phyloP scores from a whole-genome alignment of 768 basidiomycete species.

The Astraeus odoratus region DNA sequence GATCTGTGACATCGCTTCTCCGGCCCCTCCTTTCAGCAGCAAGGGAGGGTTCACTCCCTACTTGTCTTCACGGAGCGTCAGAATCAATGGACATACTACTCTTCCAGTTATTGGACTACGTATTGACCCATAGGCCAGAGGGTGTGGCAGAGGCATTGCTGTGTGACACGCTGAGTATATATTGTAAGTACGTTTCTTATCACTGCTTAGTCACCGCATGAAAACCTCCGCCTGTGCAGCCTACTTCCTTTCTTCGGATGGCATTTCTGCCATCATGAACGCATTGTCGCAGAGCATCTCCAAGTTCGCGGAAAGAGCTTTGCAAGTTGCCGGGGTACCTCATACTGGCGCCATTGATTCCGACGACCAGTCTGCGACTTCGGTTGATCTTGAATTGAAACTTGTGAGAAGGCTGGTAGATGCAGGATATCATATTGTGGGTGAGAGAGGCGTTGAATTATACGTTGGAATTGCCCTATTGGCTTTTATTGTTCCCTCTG shows the following conservation, averaged over 20 bases:
- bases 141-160: background rate
- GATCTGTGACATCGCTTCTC: conserved; percentile 21
- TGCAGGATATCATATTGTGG: conserved; percentile 16
- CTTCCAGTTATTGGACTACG: conserved; percentile 11
- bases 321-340: conserved; percentile 11
- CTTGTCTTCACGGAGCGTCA: conserved; percentile 36
- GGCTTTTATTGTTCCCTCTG: conserved; percentile 12
- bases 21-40: conserved; percentile 36
- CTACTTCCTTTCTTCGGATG: conserved; percentile 16
- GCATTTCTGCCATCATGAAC: conserved; percentile 12
- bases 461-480: conserved; percentile 18
- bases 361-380: background rate
- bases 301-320: conserved; percentile 9
- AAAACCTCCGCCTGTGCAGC: conserved; percentile 3
- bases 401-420: conserved; percentile 12
- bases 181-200: conserved; percentile 10
- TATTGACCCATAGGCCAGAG: background rate
- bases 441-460: conserved; percentile 14
- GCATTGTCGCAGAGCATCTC: conserved; percentile 11
- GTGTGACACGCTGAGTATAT: conserved; percentile 9
- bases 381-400: conserved; percentile 2
- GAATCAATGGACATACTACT: conserved; percentile 42
- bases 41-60: conserved; percentile 33
- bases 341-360: conserved; percentile 1
- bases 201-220: background rate